These are phyloP conservation scores for Nematocida homosporus DNA, from an alignment of 371 early-diverging fungal species.

Conservation along the genomic window DNA sequence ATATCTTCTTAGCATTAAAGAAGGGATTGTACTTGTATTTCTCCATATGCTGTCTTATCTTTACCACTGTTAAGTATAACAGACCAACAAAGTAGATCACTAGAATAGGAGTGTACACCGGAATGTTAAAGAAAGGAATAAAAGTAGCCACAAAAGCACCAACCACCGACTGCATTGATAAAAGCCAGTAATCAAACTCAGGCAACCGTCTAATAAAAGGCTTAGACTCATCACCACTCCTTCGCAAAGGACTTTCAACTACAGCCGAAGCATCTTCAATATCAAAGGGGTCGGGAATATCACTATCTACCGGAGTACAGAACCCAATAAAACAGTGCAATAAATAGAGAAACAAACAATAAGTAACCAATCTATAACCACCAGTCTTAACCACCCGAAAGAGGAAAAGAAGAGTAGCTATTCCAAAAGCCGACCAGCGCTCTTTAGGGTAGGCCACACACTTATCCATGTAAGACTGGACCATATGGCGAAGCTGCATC, in stretches of 20 bases:
- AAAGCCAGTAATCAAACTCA: constrained; percentile 96
- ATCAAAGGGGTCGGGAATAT: constrained; percentile 67
- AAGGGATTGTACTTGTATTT: constrained; percentile 93
- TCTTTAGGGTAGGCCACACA: constrained; percentile 41
- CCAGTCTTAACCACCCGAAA: constrained; percentile 48
- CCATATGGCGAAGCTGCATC: constrained; percentile 55
- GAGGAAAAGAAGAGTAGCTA: constrained; percentile 56
- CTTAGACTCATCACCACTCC: constrained; percentile 77
- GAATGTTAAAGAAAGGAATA: constrained; percentile 77
- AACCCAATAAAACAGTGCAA: constrained; percentile 67
- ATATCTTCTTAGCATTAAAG: constrained; percentile 83
- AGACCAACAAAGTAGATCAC: constrained; percentile 86
- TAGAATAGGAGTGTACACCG: constrained; percentile 80
- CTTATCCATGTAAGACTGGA: constrained; percentile 64
- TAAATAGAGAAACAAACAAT: constrained; percentile 65
- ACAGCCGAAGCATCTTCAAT: constrained; percentile 57
- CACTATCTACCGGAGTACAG: constrained; percentile 65
- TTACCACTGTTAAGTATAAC: constrained; percentile 82
- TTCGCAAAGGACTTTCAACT: constrained; percentile 68
- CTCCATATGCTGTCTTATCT: constrained; percentile 92
- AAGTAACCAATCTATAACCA: constrained; percentile 64
- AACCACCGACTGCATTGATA: constrained; percentile 49
- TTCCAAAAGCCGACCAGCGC: constrained; percentile 59
- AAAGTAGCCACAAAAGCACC: constrained; percentile 59
- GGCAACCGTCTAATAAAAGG: constrained; percentile 94